phyloP scores from a whole-genome alignment of 345 rosid genomes.

The Gossypium bickii region DNA sequence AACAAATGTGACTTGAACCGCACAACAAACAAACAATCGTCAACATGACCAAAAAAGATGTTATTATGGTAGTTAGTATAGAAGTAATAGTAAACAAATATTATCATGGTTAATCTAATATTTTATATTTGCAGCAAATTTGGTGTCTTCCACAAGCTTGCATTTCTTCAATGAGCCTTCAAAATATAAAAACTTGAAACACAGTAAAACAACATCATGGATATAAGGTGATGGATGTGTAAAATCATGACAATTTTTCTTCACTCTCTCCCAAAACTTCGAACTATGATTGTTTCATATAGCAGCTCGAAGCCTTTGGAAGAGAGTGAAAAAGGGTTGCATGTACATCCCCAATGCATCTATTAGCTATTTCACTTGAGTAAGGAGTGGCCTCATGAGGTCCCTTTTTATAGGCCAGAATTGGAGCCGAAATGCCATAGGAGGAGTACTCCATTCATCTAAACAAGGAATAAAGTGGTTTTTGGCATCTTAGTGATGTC shows the following conservation, averaged over 20 bases:
- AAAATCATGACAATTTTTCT: constrained; percentile 6
- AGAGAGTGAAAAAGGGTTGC: constrained; percentile 12
- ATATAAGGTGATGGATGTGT: too few relatives aligned
- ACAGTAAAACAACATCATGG: too few relatives aligned
- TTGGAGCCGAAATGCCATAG: too few relatives aligned
- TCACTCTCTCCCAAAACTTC: not conserved
- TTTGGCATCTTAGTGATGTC: too few relatives aligned
- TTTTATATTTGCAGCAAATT: not conserved
- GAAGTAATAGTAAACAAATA: not conserved
- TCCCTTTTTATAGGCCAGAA: too few relatives aligned
- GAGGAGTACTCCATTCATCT: too few relatives aligned
- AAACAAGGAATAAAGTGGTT: too few relatives aligned
- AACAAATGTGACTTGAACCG: not conserved
- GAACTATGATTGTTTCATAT: not conserved
- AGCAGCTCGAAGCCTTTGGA: constrained; percentile 18
- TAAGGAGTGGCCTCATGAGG: too few relatives aligned
- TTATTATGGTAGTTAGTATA: not conserved
- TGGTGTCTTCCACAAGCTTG: not conserved
- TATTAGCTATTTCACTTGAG: not conserved
- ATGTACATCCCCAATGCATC: not conserved
- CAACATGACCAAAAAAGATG: not conserved
- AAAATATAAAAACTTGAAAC: not conserved
- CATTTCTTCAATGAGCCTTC: not conserved
- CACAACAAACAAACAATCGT: not conserved
- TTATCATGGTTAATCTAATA: too few relatives aligned